Conservation (phyloP, 2,329 filamentous ascomycete genomes). For the Sarocladium strictum region DNA sequence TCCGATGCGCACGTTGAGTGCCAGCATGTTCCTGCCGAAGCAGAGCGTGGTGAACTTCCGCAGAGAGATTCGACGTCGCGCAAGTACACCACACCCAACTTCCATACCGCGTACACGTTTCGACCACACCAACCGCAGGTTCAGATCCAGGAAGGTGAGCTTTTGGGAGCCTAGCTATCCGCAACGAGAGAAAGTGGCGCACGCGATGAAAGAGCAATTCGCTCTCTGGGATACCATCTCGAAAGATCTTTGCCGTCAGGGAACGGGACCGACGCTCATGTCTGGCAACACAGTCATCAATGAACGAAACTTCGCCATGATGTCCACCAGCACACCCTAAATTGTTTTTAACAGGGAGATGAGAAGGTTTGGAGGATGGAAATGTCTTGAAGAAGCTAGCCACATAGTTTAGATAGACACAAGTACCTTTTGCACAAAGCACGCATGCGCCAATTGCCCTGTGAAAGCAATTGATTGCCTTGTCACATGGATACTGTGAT, state of each 20-base stretch:
- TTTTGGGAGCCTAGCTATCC: background rate
- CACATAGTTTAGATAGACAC: no score
- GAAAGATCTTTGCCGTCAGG: slow-evolving; percentile 31
- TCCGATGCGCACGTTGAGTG: slow-evolving; percentile 47
- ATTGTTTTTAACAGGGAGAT: no score
- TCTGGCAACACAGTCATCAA: slow-evolving; percentile 34
- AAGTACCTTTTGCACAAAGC: no score
- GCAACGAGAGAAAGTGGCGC: slow-evolving; percentile 4
- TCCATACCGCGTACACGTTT: background rate
- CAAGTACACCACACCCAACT: background rate
- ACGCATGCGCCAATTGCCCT: no score
- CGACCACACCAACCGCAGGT: background rate
- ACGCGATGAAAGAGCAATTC: slow-evolving; percentile 24
- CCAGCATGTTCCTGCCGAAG: slow-evolving; percentile 46
- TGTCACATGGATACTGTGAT: no score
- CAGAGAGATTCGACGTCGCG: slow-evolving; percentile 6
- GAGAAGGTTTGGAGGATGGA: no score
- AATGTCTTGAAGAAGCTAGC: no score
- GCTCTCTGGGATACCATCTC: slow-evolving; percentile 31
- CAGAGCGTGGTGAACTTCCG: slow-evolving; percentile 45
- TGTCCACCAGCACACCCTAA: no score
- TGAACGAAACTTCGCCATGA: slow-evolving; percentile 27
- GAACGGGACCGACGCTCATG: slow-evolving; percentile 24
- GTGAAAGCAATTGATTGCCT: no score
- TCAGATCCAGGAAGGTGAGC: background rate